Conservation (phyloP, 2,329 filamentous ascomycete species). For the Neopestalotiopsis rosae region DNA sequence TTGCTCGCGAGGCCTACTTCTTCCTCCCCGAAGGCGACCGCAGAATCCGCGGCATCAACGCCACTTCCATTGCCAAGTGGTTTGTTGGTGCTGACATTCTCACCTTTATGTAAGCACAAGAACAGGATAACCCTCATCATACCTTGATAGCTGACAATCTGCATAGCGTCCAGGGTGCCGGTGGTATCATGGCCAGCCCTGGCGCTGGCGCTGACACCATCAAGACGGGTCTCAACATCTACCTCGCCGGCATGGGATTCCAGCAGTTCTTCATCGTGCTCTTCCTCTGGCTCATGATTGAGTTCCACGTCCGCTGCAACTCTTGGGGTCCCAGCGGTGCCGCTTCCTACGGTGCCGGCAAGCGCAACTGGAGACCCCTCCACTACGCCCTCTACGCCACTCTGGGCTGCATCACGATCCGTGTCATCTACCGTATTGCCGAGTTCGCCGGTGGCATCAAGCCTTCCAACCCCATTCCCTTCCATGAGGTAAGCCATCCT, state of each 20-base stretch:
- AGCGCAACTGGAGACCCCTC: slow-evolving; percentile 38
- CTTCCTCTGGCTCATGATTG: slow-evolving; percentile 41
- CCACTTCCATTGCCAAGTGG: slow-evolving; percentile 44
- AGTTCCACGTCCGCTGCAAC: slow-evolving; percentile 36
- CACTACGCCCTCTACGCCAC: slow-evolving; percentile 40
- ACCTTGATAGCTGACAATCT: not conserved
- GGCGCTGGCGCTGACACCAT: slow-evolving; percentile 28
- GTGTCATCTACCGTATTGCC: slow-evolving; percentile 65
- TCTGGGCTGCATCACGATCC: slow-evolving; percentile 44
- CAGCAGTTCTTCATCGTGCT: slow-evolving; percentile 44
- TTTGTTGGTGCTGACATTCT: slow-evolving; percentile 55
- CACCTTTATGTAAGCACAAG: slow-evolving; percentile 42
- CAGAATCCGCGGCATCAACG: slow-evolving; percentile 40
- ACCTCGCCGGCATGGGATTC: slow-evolving; percentile 43
- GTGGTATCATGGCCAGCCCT: slow-evolving; percentile 43
- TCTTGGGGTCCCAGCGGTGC: slow-evolving; percentile 2
- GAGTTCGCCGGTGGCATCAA: slow-evolving; percentile 57
- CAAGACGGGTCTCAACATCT: slow-evolving; percentile 43
- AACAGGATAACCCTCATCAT: no score
- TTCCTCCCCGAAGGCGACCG: slow-evolving; percentile 39
- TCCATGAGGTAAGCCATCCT: slow-evolving; percentile 53
- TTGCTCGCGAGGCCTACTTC: slow-evolving; percentile 45
- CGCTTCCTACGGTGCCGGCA: slow-evolving; percentile 18
- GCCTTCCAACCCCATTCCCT: slow-evolving; percentile 49
- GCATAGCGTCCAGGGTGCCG: slow-evolving; percentile 41